Evolutionary conservation across 495 filamentous ascomycete genomes (phyloP).

Genomic region (Baudoinia panamericana): DNA sequence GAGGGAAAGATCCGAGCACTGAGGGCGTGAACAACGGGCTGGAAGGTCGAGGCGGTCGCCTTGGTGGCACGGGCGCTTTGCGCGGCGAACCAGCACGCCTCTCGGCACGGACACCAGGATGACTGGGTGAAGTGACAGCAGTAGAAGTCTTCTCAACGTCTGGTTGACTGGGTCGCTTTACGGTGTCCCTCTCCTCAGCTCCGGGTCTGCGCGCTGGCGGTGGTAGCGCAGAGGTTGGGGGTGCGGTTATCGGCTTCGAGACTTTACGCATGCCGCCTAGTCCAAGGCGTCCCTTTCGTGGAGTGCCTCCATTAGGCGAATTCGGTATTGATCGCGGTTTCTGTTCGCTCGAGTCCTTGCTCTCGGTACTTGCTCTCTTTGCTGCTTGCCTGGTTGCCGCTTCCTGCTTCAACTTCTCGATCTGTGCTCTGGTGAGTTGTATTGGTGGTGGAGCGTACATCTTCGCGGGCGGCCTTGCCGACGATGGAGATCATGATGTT

Average conservation of each 20-base stretch:
- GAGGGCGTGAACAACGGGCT: not conserved
- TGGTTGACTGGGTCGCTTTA: too few relatives aligned
- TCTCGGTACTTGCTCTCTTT: slow-evolving; percentile 5
- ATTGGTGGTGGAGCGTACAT: slow-evolving; percentile 19
- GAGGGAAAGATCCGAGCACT: not conserved
- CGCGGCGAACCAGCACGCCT: slow-evolving; percentile 5
- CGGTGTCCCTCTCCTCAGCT: not conserved
- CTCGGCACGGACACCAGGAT: too few relatives aligned
- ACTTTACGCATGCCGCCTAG: slow-evolving; percentile 2
- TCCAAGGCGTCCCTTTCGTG: not conserved
- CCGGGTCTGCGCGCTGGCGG: too few relatives aligned
- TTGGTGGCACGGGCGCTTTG: slow-evolving; percentile 11
- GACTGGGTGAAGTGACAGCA: too few relatives aligned
- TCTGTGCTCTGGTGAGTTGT: slow-evolving; percentile 12
- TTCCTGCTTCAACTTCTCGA: slow-evolving; percentile 11
- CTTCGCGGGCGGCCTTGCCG: not conserved
- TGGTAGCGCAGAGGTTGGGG: too few relatives aligned
- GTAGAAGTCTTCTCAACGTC: too few relatives aligned
- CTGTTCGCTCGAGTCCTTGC: not conserved
- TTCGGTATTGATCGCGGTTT: not conserved
- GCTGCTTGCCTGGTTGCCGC: slow-evolving; percentile 1
- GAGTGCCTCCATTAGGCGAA: too few relatives aligned
- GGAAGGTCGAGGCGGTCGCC: not conserved
- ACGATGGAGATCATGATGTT: not conserved
- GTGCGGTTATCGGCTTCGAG: not conserved